Evolutionary conservation across 2,329 filamentous ascomycete species (phyloP).

Genomic region (Sporothrix globosa): DNA sequence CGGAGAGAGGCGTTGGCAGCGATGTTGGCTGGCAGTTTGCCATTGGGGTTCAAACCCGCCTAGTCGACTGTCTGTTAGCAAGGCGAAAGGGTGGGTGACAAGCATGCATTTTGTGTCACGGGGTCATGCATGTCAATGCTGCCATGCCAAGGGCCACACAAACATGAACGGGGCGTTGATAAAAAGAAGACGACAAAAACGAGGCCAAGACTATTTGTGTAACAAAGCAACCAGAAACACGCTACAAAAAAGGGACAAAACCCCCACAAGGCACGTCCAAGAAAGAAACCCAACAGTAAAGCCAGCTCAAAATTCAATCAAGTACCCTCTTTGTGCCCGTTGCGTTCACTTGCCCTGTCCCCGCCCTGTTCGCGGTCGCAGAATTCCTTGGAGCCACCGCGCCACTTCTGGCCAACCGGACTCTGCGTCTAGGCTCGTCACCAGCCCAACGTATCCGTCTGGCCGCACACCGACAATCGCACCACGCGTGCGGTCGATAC

Average conservation of each 20-base stretch:
- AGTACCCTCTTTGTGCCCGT: too few relatives aligned
- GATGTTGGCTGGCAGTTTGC: neutral
- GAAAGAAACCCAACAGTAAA: neutral
- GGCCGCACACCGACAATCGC: slow-evolving; percentile 49
- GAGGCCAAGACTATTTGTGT: neutral
- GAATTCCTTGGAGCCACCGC: slow-evolving; percentile 14
- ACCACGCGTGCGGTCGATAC: slow-evolving; percentile 58
- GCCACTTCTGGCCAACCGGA: slow-evolving; percentile 33
- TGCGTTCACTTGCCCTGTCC: neutral
- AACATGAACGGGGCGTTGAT: neutral
- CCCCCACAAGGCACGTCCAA: neutral
- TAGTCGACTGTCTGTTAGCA: neutral
- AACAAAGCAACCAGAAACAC: neutral
- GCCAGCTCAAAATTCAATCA: too few relatives aligned
- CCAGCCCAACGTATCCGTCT: slow-evolving; percentile 65
- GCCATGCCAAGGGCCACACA: neutral
- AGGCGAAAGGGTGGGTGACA: slow-evolving; percentile 10
- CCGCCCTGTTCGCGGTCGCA: neutral
- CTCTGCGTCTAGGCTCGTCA: slow-evolving; percentile 44
- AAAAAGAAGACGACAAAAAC: neutral
- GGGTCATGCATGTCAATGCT: neutral
- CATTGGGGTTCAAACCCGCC: neutral
- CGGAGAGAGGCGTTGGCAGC: neutral
- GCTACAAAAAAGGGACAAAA: neutral
- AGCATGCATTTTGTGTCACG: slow-evolving; percentile 21